Evolutionary conservation across 331 rosid species (phyloP).

Genomic region (Telfairia occidentalis): DNA sequence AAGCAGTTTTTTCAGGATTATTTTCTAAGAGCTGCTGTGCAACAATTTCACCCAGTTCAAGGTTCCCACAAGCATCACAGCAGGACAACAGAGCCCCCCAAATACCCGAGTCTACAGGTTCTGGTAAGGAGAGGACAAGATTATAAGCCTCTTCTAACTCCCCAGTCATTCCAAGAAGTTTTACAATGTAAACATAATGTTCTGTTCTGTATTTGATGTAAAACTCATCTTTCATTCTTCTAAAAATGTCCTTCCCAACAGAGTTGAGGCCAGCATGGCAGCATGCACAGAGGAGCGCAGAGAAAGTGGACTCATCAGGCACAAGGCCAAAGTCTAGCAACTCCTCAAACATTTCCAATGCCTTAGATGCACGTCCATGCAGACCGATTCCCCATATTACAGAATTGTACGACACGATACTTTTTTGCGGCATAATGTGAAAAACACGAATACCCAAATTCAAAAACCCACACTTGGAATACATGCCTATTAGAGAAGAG

Average conservation of each 20-base stretch:
- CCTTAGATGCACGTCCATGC: constrained; percentile 61
- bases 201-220: constrained; percentile 42
- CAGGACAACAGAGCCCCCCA: constrained; percentile 85
- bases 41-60: constrained; percentile 56
- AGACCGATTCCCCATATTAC: constrained; percentile 67
- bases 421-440: constrained; percentile 37
- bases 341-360: constrained; percentile 45
- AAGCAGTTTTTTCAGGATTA: constrained; percentile 32
- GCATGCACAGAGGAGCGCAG: constrained; percentile 78
- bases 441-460: constrained; percentile 46
- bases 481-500: constrained; percentile 72
- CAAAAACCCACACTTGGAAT: constrained; percentile 69
- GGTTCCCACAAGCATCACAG: constrained; percentile 56
- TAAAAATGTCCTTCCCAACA: constrained; percentile 56
- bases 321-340: constrained; percentile 30
- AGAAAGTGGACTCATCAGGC: constrained; percentile 74
- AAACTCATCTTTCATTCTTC: constrained; percentile 54
- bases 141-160: constrained; percentile 64
- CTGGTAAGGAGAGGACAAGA: constrained; percentile 43
- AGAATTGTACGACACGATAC: constrained; percentile 56
- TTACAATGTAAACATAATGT: constrained; percentile 78
- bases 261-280: constrained; percentile 68
- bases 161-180: constrained; percentile 76
- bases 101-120: constrained; percentile 69
- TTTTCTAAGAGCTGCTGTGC: constrained; percentile 40